Conservation (phyloP, 2,329 filamentous ascomycete species). For the Neofusicoccum laricinum region DNA sequence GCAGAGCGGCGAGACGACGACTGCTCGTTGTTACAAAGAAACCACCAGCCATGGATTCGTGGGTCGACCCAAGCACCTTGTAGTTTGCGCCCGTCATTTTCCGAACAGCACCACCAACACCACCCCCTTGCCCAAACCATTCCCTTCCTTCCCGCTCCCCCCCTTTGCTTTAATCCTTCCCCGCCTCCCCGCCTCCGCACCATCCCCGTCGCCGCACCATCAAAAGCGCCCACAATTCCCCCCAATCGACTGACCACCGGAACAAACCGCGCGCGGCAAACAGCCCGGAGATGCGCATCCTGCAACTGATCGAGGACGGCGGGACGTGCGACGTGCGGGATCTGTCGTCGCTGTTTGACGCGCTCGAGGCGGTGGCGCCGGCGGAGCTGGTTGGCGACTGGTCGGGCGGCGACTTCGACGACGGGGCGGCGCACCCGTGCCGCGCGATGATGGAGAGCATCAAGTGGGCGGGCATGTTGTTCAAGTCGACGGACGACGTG, state of each 20-base stretch:
- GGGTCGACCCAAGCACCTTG: conserved; percentile 7
- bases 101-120: background rate
- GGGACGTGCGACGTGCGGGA: background rate
- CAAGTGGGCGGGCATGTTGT: background rate
- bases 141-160: too few relatives aligned
- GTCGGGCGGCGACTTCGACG: background rate
- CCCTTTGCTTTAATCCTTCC: background rate
- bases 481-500: background rate
- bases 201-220: background rate
- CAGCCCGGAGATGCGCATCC: background rate
- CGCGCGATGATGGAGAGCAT: background rate
- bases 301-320: background rate
- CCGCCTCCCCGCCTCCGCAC: background rate
- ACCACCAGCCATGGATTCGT: conserved; percentile 9
- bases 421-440: background rate
- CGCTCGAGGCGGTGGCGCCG: background rate
- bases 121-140: background rate
- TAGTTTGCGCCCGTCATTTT: background rate
- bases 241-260: background rate
- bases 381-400: background rate
- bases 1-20: too few relatives aligned
- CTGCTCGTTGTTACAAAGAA: too few relatives aligned
- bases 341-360: conserved; percentile 1
- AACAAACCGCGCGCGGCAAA: too few relatives aligned
- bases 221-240: background rate